These are phyloP conservation scores for Poa pratensis DNA, from an alignment of 176 grass and related monocot species.

Conservation along the genomic window DNA sequence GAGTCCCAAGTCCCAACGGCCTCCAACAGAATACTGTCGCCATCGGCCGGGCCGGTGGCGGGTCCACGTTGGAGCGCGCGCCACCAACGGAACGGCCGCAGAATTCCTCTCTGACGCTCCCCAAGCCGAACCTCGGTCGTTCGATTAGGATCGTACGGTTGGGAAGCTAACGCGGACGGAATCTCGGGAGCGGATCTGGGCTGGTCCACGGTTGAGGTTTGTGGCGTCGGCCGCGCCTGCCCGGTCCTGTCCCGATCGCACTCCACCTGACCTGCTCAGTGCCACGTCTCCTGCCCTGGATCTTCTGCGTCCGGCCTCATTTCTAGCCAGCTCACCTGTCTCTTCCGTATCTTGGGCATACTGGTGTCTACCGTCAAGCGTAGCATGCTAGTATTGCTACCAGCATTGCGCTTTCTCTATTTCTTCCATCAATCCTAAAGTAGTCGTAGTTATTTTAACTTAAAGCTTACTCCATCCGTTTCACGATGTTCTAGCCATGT, in stretches of 20 bases:
- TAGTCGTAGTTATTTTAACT: no score
- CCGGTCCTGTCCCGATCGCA: neutral
- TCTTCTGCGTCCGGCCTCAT: neutral
- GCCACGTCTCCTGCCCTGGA: neutral
- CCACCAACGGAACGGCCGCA: conserved; percentile 10
- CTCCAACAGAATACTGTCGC: neutral
- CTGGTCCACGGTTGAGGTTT: neutral
- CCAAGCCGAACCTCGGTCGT: neutral
- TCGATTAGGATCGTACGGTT: neutral
- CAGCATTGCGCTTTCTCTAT: no score
- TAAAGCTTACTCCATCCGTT: no score
- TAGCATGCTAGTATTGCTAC: no score
- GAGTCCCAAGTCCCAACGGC: neutral
- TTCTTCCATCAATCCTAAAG: no score
- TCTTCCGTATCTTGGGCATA: no score
- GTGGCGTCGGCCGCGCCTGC: neutral
- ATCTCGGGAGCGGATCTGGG: neutral
- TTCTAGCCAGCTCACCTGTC: no score
- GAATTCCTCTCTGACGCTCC: neutral
- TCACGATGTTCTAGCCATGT: no score
- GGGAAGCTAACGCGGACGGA: neutral
- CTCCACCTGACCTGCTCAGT: neutral
- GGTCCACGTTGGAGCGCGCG: conserved; percentile 22
- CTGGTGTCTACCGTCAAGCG: no score
- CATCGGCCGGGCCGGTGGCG: neutral